Evolutionary conservation across 495 filamentous ascomycete species (phyloP).

Genomic region (Penicillium psychrofluorescens): DNA sequence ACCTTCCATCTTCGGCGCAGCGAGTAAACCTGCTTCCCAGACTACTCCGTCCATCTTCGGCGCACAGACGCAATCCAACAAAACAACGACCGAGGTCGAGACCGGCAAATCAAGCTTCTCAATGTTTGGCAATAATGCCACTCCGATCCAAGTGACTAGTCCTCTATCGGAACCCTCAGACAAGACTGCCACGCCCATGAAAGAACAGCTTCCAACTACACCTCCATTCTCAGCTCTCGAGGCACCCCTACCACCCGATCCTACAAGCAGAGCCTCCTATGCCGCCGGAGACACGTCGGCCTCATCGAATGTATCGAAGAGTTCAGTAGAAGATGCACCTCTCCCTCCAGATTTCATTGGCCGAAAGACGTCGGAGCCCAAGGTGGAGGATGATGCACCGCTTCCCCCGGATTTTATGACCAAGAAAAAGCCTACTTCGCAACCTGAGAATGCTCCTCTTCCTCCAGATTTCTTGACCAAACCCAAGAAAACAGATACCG

Average conservation of each 20-base stretch:
- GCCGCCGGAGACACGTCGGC: conserved; percentile 59
- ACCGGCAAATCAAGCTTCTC: conserved; percentile 30
- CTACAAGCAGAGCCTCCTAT: conserved; percentile 62
- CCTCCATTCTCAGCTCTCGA: conserved; percentile 25
- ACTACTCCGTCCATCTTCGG: conserved; percentile 28
- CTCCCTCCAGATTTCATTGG: conserved; percentile 18
- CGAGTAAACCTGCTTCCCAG: conserved; percentile 23
- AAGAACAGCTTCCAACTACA: conserved; percentile 15
- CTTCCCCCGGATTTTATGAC: conserved; percentile 17
- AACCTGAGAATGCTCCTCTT: conserved; percentile 18
- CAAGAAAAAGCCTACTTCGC: conserved; percentile 28
- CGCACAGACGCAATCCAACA: conserved; percentile 19
- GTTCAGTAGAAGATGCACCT: conserved; percentile 38
- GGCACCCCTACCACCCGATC: conserved; percentile 67
- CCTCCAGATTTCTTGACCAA: conserved; percentile 23
- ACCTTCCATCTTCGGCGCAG: conserved; percentile 14
- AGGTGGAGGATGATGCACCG: conserved; percentile 7
- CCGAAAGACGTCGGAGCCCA: conserved; percentile 3
- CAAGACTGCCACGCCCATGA: conserved; percentile 24
- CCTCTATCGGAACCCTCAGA: conserved; percentile 32
- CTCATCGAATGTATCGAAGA: conserved; percentile 52
- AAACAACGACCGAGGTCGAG: conserved; percentile 22
- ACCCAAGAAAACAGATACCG: conserved; percentile 14
- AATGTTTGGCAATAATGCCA: conserved; percentile 22
- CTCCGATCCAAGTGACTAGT: conserved; percentile 19